phyloP scores from a whole-genome alignment of 495 filamentous ascomycete species.

The Aspergillus biplanus region DNA sequence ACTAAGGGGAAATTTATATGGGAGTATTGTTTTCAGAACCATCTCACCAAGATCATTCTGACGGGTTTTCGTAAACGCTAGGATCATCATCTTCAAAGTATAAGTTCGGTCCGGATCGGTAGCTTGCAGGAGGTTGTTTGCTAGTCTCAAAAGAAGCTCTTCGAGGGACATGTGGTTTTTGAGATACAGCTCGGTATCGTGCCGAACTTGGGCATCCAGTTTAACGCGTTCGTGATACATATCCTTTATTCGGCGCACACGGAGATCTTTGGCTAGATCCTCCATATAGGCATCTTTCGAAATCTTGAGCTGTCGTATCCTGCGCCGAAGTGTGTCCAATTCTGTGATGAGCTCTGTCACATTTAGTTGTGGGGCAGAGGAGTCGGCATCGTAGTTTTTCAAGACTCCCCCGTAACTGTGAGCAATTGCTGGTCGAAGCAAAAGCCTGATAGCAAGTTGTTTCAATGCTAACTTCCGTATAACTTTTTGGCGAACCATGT shows the following conservation, averaged over 20 bases:
- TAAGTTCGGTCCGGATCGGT: conserved; percentile 42
- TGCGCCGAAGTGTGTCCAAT: conserved; percentile 35
- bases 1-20: conserved; percentile 42
- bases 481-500: conserved; percentile 41
- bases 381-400: conserved; percentile 38
- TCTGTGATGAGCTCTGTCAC: conserved; percentile 38
- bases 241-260: conserved; percentile 17
- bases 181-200: conserved; percentile 37
- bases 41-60: conserved; percentile 49
- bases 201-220: conserved; percentile 37
- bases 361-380: conserved; percentile 34
- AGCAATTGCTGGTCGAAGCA: conserved; percentile 44
- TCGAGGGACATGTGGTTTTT: conserved; percentile 39
- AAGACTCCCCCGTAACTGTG: conserved; percentile 44
- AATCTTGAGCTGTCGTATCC: conserved; percentile 35
- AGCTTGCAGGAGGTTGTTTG: conserved; percentile 39
- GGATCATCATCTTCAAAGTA: conserved; percentile 38
- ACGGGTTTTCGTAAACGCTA: conserved; percentile 42
- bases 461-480: conserved; percentile 47
- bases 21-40: conserved; percentile 43
- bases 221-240: conserved; percentile 20
- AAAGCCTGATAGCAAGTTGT: conserved; percentile 47
- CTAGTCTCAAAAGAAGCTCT: conserved; percentile 41
- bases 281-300: conserved; percentile 24
- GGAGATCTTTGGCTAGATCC: conserved; percentile 34